A percentile compares a stretch with the other conserved stretches of the same genome.
These are phyloP conservation scores for Aureobasidium pullulans DNA, from an alignment of 2,329 filamentous ascomycete genomes.

Conservation along the genomic window DNA sequence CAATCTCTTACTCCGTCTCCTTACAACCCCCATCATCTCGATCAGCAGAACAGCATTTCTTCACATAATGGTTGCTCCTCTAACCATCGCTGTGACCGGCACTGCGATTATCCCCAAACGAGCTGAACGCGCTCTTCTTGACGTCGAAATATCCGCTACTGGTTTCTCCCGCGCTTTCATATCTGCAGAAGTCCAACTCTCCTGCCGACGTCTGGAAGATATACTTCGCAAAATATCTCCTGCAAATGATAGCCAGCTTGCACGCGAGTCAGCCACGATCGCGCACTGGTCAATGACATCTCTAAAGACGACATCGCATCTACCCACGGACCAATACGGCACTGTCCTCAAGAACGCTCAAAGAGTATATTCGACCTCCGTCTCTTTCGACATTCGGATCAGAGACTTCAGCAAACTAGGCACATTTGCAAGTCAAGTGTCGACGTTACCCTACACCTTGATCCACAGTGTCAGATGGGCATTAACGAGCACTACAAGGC, in stretches of 20 bases:
- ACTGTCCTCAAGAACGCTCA: not conserved
- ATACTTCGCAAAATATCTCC: not conserved
- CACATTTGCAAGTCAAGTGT: not conserved
- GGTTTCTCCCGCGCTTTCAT: not conserved
- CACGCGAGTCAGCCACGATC: not conserved
- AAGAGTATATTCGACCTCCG: not conserved
- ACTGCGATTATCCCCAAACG: not conserved
- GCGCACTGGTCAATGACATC: conserved; percentile 5
- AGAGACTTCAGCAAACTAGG: not conserved
- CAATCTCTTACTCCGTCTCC: not conserved
- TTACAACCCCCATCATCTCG: not conserved
- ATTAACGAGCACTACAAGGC: not conserved
- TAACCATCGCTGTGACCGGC: conserved; percentile 3
- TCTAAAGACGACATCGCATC: not conserved
- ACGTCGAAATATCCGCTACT: not conserved
- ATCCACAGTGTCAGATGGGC: not conserved
- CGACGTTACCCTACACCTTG: not conserved
- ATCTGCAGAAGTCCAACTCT: not conserved
- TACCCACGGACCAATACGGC: not conserved
- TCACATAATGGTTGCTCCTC: not conserved
- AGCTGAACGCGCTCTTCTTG: conserved; percentile 3
- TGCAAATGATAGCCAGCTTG: not conserved
- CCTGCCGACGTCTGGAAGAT: not conserved
- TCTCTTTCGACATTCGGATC: not conserved
- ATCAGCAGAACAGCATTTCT: not conserved